phyloP scores from a whole-genome alignment of 768 basidiomycete genomes.

The Rhizopogon roseolus region DNA sequence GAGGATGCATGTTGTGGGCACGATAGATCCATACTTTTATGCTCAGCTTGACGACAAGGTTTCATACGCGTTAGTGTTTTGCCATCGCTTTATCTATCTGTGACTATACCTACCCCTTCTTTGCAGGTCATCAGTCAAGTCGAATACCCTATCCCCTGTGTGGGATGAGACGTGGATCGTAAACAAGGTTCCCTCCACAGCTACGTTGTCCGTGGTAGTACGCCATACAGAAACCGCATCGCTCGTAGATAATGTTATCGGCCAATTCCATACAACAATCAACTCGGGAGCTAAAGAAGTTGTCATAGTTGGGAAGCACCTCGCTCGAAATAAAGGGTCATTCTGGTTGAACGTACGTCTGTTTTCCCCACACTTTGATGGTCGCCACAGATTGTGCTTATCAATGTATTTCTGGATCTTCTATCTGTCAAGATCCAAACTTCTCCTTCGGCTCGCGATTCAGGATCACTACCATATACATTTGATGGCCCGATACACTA shows the following conservation, averaged over 20 bases:
- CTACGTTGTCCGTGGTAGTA: slow-evolving; percentile 55
- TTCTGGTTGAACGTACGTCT: slow-evolving; percentile 63
- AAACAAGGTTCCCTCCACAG: slow-evolving; percentile 67
- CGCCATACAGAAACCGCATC: slow-evolving; percentile 63
- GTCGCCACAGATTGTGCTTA: background rate
- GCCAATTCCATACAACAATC: slow-evolving; percentile 53
- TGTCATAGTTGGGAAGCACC: slow-evolving; percentile 51
- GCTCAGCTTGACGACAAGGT: slow-evolving; percentile 61
- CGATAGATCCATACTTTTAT: slow-evolving; percentile 68
- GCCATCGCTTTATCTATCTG: background rate
- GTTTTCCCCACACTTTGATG: slow-evolving; percentile 6
- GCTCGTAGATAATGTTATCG: slow-evolving; percentile 58
- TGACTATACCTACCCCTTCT: background rate
- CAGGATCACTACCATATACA: slow-evolving; percentile 45
- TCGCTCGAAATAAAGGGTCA: slow-evolving; percentile 48
- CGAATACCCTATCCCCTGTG: slow-evolving; percentile 52
- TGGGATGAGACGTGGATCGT: slow-evolving; percentile 77
- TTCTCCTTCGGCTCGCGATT: slow-evolving; percentile 37
- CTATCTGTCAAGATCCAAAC: slow-evolving; percentile 46
- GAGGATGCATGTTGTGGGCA: slow-evolving; percentile 61
- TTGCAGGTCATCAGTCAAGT: slow-evolving; percentile 59
- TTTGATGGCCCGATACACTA: slow-evolving; percentile 75
- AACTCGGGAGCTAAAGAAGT: slow-evolving; percentile 56
- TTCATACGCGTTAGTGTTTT: slow-evolving; percentile 54
- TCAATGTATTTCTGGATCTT: background rate